Conservation (phyloP, 2,329 filamentous ascomycete species). For the Hypoxylon sp. region DNA sequence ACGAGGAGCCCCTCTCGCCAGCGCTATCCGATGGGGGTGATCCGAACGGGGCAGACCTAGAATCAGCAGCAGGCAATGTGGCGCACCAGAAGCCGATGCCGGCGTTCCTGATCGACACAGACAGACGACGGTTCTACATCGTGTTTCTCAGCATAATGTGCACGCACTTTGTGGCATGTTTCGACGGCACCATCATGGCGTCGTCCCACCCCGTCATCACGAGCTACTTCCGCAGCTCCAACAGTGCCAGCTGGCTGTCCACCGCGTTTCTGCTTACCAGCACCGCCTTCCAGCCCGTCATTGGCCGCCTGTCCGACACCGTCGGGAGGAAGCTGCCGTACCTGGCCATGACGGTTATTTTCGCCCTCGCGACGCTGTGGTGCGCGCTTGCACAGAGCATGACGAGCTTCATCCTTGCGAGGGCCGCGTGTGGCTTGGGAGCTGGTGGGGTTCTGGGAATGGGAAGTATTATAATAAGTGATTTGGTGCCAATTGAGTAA, state of each 20-base stretch:
- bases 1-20: background rate
- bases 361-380: constrained; percentile 75
- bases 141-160: constrained; percentile 72
- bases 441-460: constrained; percentile 79
- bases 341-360: constrained; percentile 73
- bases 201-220: constrained; percentile 86
- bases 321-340: constrained; percentile 78
- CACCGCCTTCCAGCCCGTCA: constrained; percentile 81
- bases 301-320: constrained; percentile 81
- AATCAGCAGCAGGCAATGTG: constrained; percentile 11
- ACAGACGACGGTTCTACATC: constrained; percentile 70
- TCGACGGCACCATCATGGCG: constrained; percentile 86
- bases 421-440: constrained; percentile 79
- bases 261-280: constrained; percentile 84
- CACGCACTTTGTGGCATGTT: constrained; percentile 73
- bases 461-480: constrained; percentile 79
- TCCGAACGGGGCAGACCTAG: constrained; percentile 8
- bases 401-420: constrained; percentile 77
- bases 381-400: constrained; percentile 78
- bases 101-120: constrained; percentile 62
- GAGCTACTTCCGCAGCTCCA: constrained; percentile 82
- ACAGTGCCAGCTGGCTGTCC: constrained; percentile 86
- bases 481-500: constrained; percentile 80
- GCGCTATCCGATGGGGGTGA: constrained; percentile 15
- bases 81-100: constrained; percentile 6